These are phyloP conservation scores for Eucalyptus globulus DNA, from an alignment of 345 rosid genomes.

Conservation along the genomic window DNA sequence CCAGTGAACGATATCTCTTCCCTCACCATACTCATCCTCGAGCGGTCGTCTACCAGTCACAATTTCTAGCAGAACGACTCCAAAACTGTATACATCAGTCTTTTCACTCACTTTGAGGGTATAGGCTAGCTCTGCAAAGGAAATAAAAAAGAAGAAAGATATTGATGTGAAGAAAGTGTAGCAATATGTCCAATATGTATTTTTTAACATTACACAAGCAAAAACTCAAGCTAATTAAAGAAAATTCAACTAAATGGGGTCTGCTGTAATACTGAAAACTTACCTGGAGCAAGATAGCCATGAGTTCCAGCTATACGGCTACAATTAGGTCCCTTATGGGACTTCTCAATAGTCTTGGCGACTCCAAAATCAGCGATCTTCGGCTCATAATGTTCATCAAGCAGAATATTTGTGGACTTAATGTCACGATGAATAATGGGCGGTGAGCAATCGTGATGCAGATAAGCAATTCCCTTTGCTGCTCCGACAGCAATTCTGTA, in stretches of 20 bases:
- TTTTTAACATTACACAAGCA: background rate
- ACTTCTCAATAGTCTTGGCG: constrained; percentile 56
- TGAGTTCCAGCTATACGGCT: constrained; percentile 73
- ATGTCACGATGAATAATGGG: constrained; percentile 82
- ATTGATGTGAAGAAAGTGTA: background rate
- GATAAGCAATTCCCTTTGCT: constrained; percentile 79
- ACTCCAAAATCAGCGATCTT: constrained; percentile 89
- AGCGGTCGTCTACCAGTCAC: constrained; percentile 40
- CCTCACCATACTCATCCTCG: constrained; percentile 73
- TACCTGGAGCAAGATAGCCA: constrained; percentile 94
- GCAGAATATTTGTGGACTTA: constrained; percentile 78
- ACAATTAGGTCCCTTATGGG: constrained; percentile 21
- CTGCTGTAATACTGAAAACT: constrained; percentile 4
- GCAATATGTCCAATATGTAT: background rate
- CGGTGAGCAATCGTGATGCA: constrained; percentile 79
- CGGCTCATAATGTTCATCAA: constrained; percentile 51
- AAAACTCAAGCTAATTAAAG: background rate
- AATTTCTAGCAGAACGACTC: constrained; percentile 76
- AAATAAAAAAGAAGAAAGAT: background rate
- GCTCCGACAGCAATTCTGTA: constrained; percentile 68
- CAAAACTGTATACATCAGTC: constrained; percentile 82
- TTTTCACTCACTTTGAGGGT: constrained; percentile 54
- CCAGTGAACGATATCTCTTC: constrained; percentile 70
- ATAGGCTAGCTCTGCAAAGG: constrained; percentile 67
- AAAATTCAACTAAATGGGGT: background rate